phyloP scores from a whole-genome alignment of 2,329 filamentous ascomycete genomes.

The Aspergillus sp. region DNA sequence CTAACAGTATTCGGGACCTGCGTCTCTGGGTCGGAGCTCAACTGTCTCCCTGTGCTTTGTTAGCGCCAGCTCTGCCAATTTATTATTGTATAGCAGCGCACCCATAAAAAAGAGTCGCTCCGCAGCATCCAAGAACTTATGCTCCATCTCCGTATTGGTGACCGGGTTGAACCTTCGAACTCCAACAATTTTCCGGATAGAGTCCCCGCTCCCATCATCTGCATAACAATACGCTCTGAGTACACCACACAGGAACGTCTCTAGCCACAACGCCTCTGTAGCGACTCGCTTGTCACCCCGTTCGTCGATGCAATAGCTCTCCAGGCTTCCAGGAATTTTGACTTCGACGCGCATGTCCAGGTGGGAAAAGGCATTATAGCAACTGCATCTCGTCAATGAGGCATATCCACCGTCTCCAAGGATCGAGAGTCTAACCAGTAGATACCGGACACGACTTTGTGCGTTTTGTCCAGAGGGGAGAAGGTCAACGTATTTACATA shows the following conservation, averaged over 20 bases:
- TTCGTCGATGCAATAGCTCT: slow-evolving; percentile 96
- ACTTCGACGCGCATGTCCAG: slow-evolving; percentile 98
- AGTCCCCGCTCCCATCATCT: slow-evolving; percentile 87
- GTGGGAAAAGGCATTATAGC: slow-evolving; percentile 98
- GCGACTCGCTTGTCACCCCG: slow-evolving; percentile 89
- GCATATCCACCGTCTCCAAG: not conserved
- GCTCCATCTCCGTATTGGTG: slow-evolving; percentile 95
- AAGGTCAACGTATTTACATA: slow-evolving; percentile 98
- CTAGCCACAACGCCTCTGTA: slow-evolving; percentile 89
- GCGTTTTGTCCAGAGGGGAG: slow-evolving; percentile 69
- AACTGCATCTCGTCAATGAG: slow-evolving; percentile 43
- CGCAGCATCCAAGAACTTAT: slow-evolving; percentile 87
- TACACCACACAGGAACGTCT: slow-evolving; percentile 94
- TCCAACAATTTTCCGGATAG: slow-evolving; percentile 95
- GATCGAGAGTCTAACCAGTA: slow-evolving; percentile 61
- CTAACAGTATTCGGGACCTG: slow-evolving; percentile 96
- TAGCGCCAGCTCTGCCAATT: slow-evolving; percentile 5
- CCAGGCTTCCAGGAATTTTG: slow-evolving; percentile 89
- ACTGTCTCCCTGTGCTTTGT: slow-evolving; percentile 64
- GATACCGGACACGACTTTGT: slow-evolving; percentile 86
- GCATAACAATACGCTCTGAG: slow-evolving; percentile 93
- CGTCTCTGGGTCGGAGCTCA: slow-evolving; percentile 93
- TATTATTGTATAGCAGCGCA: slow-evolving; percentile 24
- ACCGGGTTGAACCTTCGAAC: slow-evolving; percentile 95
- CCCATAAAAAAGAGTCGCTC: slow-evolving; percentile 93